Base-by-base conservation (phyloP, 352 stramenopile genomes). In the Pythium chondricola region DNA sequence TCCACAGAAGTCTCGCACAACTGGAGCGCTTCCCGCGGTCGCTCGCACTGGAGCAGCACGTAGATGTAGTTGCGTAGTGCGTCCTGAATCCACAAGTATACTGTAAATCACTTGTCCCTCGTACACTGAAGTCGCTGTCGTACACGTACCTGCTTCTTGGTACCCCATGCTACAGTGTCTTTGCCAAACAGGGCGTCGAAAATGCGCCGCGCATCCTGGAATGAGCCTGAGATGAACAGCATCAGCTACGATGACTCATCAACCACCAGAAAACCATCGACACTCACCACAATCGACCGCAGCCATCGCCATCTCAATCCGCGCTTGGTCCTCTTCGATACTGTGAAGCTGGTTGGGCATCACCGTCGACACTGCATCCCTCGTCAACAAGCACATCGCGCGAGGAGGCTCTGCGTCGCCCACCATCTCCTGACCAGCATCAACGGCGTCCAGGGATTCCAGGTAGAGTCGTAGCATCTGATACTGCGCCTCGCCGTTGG, bases 31-130 rank as follows among this genome's bases (percentile, higher is more conserved):
- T 85, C 50, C 2, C 62, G 67, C 10, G 69, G 70, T 10, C 70
- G 61, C 41, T 83, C 71, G 43, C 69, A 73, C 70, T 87, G 32
- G 5, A 89, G 45, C 6, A 89, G 45, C 22, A 85, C 74, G 57
- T 80, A 89, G 35, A 83, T 65, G 27, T 74, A 85, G 35, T 26
- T 16, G 33, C 61, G 32, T 68, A 26, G 14, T 1, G 22, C 6
- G 18, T 44, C 14, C 35, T 30, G 14, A n/a, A 40, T 39, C n/a
- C 9, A 21, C 6, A 64, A 59, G 30, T 47, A 59, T 33, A 31
- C 37, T 48, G 54, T 38, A 56, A 56, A 64, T 1, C 41, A n/a
- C n/a, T n/a, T n/a, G n/a, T n/a, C n/a, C n/a, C n/a, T n/a, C n/a
- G n/a, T n/a, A n/a, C n/a, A n/a, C n/a, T n/a, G n/a, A n/a, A n/a